Percentiles rank a stretch among this genome's conserved stretches.
Evolutionary conservation across 257 asterid species (phyloP).

Genomic region (Ligustrum vulgare): DNA sequence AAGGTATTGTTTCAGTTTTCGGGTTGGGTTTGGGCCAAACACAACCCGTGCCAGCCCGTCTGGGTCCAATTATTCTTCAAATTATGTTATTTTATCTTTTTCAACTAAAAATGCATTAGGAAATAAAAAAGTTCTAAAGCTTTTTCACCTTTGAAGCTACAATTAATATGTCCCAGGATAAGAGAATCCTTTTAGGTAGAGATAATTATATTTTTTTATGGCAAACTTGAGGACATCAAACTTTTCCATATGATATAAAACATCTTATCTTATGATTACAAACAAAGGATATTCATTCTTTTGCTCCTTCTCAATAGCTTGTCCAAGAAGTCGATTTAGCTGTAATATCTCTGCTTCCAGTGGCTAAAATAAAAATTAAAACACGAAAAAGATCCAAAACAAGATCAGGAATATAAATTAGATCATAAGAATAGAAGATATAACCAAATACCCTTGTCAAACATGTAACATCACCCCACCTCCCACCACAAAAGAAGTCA

Average conservation of each 20-base stretch:
- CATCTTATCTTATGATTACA: slow-evolving; percentile 5
- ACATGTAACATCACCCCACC: neutral
- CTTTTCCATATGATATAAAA: neutral
- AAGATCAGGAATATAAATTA: neutral
- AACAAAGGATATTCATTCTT: slow-evolving; percentile 61
- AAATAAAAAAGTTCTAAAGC: neutral
- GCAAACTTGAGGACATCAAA: slow-evolving; percentile 10
- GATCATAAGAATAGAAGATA: neutral
- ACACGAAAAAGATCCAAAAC: slow-evolving; percentile 1
- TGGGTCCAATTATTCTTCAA: neutral
- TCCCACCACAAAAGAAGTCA: neutral
- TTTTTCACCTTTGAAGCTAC: slow-evolving; percentile 3
- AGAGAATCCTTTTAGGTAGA: slow-evolving; percentile 10
- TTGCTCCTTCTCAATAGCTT: slow-evolving; percentile 49
- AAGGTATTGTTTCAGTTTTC: too few species aligned
- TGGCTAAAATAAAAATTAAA: slow-evolving; percentile 27
- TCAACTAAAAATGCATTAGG: neutral
- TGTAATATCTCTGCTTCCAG: slow-evolving; percentile 41
- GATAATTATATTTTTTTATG: neutral
- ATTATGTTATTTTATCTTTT: slow-evolving; percentile 1
- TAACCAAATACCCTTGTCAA: neutral
- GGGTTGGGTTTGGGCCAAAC: too few species aligned
- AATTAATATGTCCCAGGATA: neutral
- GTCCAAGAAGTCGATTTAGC: slow-evolving; percentile 42
- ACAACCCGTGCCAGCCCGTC: neutral